Base-by-base conservation (phyloP, 805 yeast species). In the Candida quercuum region DNA sequence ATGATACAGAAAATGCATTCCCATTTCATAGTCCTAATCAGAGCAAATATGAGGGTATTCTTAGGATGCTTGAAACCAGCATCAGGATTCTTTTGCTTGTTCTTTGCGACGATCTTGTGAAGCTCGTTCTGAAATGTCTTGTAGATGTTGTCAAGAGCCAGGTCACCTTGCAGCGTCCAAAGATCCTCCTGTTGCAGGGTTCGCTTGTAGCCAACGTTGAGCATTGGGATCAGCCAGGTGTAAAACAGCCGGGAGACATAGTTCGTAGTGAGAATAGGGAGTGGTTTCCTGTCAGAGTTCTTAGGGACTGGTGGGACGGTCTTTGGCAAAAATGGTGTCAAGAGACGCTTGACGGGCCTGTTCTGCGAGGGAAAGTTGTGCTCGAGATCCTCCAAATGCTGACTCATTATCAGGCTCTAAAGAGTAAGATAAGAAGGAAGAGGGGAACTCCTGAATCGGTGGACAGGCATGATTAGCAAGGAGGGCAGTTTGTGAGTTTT, bases 151-250 rank as follows among this genome's bases (percentile, higher is more conserved):
- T 72, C 73, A 23, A 71, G 59, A 4, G 60, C 53, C 46, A 64
- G 56, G 22, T 60, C 55, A 1, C 63, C 64, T 17, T 65, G 69
- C 43, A 75, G 51, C 11, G 42, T 45, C 52, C 63, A 82, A 43
- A 82, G 55, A 57, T 84, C 91, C 28, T 73, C 68, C 5, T 81
- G 78, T 31, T 70, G 71, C 32, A 84, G 54, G 0, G 88, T 81
- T 48, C 91, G 64, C 51, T 74, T 78, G 57, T 83, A 84, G 3
- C 93, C 91, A 4, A 69, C 69, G 13, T 58, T 59, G 61, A 84
- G 57, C 37, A 84, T 47, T 0, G 87, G 87, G 10, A 59, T 48
- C 35, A 83, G 58, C 88, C 89, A 84, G 71, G 76, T 66, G 53
- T 81, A 74, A 47, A 76, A 73, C 0, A 65, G 28, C 41, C 58